These are phyloP conservation scores for Diplotaxis tenuifolia DNA, from an alignment of 345 rosid genomes.

Conservation along the genomic window DNA sequence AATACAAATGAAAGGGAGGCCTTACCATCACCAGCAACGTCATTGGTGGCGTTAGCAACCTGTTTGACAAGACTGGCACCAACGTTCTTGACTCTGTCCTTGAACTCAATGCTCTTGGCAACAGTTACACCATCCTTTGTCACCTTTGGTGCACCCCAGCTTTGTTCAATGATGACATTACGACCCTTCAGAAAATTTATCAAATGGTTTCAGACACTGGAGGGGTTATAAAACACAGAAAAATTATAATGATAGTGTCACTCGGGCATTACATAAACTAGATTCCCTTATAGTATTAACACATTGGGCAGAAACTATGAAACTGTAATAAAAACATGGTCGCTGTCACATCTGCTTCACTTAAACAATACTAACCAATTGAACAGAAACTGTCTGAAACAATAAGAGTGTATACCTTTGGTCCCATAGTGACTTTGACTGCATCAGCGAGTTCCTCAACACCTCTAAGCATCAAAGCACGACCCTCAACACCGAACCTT, in stretches of 20 bases:
- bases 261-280: background rate
- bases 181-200: slow-evolving; percentile 57
- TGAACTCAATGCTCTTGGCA: slow-evolving; percentile 95
- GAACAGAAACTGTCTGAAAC: background rate
- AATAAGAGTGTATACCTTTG: slow-evolving; percentile 61
- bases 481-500: slow-evolving; percentile 82
- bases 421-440: slow-evolving; percentile 95
- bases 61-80: slow-evolving; percentile 99
- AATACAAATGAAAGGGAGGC: background rate
- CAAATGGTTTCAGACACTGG: background rate
- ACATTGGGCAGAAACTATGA: background rate
- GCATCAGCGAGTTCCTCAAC: slow-evolving; percentile 97
- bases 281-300: background rate
- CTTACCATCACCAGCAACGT: slow-evolving; percentile 93
- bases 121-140: slow-evolving; percentile 98
- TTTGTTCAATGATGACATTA: slow-evolving; percentile 59
- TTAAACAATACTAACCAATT: background rate
- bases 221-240: background rate
- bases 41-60: slow-evolving; percentile 98
- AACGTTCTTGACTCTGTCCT: slow-evolving; percentile 78
- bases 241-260: background rate
- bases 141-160: slow-evolving; percentile 90
- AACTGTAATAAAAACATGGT: background rate
- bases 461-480: slow-evolving; percentile 87
- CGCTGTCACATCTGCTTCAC: background rate